Evolutionary conservation across 306 rosid genomes (phyloP).

Genomic region (Fagus sylvatica): DNA sequence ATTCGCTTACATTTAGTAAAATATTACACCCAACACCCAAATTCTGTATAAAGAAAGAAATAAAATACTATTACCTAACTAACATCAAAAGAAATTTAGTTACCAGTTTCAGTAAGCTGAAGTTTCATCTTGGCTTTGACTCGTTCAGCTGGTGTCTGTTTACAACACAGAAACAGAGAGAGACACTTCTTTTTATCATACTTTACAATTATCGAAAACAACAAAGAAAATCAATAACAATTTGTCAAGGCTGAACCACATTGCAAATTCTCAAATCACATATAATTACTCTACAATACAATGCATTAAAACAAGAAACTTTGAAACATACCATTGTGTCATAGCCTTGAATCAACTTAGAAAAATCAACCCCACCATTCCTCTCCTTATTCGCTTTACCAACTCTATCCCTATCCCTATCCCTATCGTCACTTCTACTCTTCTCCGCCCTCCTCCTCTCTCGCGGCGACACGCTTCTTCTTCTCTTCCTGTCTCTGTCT

Average conservation of each 20-base stretch:
- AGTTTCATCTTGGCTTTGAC: slow-evolving; percentile 93
- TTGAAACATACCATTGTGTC: slow-evolving; percentile 55
- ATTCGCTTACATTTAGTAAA: not conserved
- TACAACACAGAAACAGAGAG: slow-evolving; percentile 24
- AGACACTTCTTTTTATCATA: not conserved
- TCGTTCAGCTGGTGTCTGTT: slow-evolving; percentile 82
- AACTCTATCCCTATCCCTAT: slow-evolving; percentile 25
- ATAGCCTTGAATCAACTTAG: slow-evolving; percentile 63
- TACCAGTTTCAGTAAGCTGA: slow-evolving; percentile 88
- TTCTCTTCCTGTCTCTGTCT: not conserved
- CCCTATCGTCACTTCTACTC: slow-evolving; percentile 16
- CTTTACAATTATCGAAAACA: not conserved
- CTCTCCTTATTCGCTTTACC: slow-evolving; percentile 42
- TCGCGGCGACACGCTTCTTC: slow-evolving; percentile 36
- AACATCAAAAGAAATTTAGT: not conserved
- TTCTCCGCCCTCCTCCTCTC: slow-evolving; percentile 36
- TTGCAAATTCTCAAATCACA: no score
- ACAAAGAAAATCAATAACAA: not conserved
- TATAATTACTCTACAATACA: not conserved
- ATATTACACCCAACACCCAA: not conserved
- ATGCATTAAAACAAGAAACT: not conserved
- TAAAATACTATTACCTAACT: not conserved
- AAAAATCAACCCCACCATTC: slow-evolving; percentile 48
- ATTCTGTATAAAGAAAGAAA: not conserved
- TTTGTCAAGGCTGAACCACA: not conserved